Evolutionary conservation across 208 protist species (phyloP).

Genomic region (Entamoeba invadens): DNA sequence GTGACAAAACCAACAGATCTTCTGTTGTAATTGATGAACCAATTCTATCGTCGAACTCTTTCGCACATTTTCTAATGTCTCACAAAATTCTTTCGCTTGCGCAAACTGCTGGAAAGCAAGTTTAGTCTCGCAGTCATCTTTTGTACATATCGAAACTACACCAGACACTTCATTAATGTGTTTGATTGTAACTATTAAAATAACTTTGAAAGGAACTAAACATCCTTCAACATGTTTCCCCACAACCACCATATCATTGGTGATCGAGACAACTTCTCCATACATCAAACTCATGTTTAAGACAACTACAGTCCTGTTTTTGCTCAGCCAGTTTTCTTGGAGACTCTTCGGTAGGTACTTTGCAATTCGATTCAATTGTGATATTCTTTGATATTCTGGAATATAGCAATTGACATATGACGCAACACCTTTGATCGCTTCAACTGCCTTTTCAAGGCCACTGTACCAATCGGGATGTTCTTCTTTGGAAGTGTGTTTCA

Average conservation of each 20-base stretch:
- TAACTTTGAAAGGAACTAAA: too few species aligned
- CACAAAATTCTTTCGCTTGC: too few species aligned
- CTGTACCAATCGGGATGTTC: neutral
- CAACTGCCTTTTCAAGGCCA: neutral
- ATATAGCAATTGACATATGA: neutral
- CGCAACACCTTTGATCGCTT: neutral
- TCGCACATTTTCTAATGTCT: too few species aligned
- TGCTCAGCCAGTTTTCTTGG: neutral
- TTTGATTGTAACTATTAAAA: too few species aligned
- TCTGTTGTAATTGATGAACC: too few species aligned
- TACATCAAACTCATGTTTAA: neutral
- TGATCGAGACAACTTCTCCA: neutral
- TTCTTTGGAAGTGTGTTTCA: neutral
- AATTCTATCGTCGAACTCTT: too few species aligned
- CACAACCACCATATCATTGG: neutral
- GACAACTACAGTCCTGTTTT: neutral
- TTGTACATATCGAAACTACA: too few species aligned
- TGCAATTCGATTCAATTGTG: neutral
- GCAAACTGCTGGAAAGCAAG: too few species aligned
- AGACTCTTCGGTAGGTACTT: neutral
- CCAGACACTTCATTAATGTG: too few species aligned
- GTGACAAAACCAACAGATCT: too few species aligned
- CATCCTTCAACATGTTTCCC: too few species aligned
- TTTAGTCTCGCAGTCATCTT: too few species aligned
- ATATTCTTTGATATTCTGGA: neutral